Evolutionary conservation across 345 rosid genomes (phyloP).

Genomic region (Moricandia moricandioides): DNA sequence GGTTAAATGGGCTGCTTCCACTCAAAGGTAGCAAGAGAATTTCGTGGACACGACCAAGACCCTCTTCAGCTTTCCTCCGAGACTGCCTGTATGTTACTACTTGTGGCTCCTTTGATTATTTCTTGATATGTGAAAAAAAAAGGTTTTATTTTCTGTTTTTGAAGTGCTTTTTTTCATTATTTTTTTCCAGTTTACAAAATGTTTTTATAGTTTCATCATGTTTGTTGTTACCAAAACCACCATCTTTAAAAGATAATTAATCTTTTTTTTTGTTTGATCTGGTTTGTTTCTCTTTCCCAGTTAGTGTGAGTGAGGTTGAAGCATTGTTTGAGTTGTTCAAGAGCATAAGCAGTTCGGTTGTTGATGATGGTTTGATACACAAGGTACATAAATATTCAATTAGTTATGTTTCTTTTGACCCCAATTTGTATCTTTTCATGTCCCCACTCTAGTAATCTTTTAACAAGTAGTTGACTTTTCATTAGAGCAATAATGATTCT

Average conservation of each 20-base stretch:
- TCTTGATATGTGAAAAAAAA: too few relatives aligned
- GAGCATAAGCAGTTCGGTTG: slow-evolving; percentile 93
- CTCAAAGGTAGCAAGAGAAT: slow-evolving; percentile 64
- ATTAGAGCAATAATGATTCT: background rate
- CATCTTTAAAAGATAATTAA: too few relatives aligned
- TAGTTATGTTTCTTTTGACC: background rate
- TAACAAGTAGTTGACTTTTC: slow-evolving; percentile 16
- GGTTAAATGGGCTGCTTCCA: slow-evolving; percentile 92
- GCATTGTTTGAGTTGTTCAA: slow-evolving; percentile 93
- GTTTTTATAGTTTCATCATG: too few relatives aligned
- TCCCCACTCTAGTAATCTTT: slow-evolving; percentile 1
- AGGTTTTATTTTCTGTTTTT: too few relatives aligned
- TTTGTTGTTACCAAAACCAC: too few relatives aligned
- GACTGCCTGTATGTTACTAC: slow-evolving; percentile 75
- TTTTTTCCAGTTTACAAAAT: too few relatives aligned
- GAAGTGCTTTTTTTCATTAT: too few relatives aligned
- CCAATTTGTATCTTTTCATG: slow-evolving; percentile 20
- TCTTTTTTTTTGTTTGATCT: slow-evolving; percentile 17
- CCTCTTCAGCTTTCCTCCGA: slow-evolving; percentile 82
- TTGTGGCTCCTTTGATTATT: background rate
- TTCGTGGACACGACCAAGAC: slow-evolving; percentile 85
- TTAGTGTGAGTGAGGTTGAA: slow-evolving; percentile 99
- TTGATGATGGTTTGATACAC: slow-evolving; percentile 94
- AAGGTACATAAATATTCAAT: slow-evolving; percentile 51
- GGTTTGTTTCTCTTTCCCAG: slow-evolving; percentile 45